Percentiles rank a stretch among this genome's conserved stretches.
These are phyloP conservation scores for Entrophospora sp. DNA, from an alignment of 192 early-diverging fungal species.

Conservation along the genomic window DNA sequence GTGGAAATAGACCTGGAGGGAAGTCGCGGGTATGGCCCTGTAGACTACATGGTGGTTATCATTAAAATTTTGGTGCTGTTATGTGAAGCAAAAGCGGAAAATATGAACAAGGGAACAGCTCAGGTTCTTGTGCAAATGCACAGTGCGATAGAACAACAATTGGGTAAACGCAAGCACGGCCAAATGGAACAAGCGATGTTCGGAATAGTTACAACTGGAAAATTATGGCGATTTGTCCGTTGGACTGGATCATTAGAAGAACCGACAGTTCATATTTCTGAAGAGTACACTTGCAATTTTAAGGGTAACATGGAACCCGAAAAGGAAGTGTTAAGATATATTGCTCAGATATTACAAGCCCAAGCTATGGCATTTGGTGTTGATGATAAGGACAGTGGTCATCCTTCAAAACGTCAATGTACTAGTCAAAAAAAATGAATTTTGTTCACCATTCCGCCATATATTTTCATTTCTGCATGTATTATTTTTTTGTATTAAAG, in stretches of 20 bases:
- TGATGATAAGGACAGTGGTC: not conserved
- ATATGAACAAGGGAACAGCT: slow-evolving; percentile 3
- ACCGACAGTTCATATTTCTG: slow-evolving; percentile 5
- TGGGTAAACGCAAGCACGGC: not conserved
- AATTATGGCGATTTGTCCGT: slow-evolving; percentile 16
- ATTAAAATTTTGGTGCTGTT: not conserved
- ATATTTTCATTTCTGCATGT: not conserved
- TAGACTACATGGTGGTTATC: slow-evolving; percentile 12
- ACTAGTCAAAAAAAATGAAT: not conserved
- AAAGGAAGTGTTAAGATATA: slow-evolving; percentile 1
- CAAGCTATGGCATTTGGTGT: not conserved
- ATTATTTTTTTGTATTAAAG: not conserved
- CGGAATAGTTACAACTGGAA: slow-evolving; percentile 22
- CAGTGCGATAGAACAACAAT: slow-evolving; percentile 8
- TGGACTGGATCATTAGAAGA: slow-evolving; percentile 16
- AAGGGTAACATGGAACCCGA: slow-evolving; percentile 12
- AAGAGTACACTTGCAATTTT: slow-evolving; percentile 13
- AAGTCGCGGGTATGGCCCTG: slow-evolving; percentile 11
- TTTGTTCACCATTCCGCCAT: not conserved
- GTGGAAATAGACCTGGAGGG: slow-evolving; percentile 14
- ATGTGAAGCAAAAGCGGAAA: slow-evolving; percentile 5
- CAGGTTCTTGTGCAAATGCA: slow-evolving; percentile 17
- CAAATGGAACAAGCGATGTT: not conserved
- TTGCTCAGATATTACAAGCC: slow-evolving; percentile 13
- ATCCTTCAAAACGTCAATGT: not conserved